These are phyloP conservation scores for Salvia miltiorrhiza DNA, from an alignment of 257 asterid genomes.

Conservation along the genomic window DNA sequence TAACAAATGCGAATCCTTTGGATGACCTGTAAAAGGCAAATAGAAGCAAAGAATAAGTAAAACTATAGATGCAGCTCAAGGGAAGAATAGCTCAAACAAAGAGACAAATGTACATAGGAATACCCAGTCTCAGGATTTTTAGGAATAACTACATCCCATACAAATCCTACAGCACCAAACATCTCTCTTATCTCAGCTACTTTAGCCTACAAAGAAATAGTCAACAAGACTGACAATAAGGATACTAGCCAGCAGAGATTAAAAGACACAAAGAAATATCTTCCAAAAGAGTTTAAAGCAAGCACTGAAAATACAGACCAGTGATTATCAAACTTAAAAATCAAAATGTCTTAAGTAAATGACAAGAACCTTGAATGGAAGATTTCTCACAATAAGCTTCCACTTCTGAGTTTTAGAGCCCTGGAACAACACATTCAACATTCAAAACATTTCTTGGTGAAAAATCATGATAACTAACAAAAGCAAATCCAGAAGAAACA, in stretches of 20 bases:
- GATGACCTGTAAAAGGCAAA: conserved; percentile 50
- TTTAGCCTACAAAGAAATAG: conserved; percentile 56
- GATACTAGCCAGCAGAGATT: neutral
- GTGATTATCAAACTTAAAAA: conserved; percentile 2
- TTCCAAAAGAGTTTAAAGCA: conserved; percentile 1
- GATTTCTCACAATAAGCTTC: conserved; percentile 92
- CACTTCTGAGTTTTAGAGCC: conserved; percentile 92
- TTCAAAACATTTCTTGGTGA: neutral
- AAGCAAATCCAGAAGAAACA: no score
- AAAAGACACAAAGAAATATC: neutral
- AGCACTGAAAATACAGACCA: neutral
- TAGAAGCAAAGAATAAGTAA: conserved; percentile 17
- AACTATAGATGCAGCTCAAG: neutral
- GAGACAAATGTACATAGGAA: conserved; percentile 5
- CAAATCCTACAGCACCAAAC: conserved; percentile 75
- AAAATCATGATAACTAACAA: neutral
- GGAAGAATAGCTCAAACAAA: neutral
- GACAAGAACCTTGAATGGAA: conserved; percentile 78
- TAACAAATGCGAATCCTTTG: conserved; percentile 94
- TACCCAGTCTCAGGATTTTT: conserved; percentile 81
- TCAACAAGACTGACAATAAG: conserved; percentile 15
- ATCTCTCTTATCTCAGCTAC: conserved; percentile 65
- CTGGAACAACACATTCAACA: conserved; percentile 46
- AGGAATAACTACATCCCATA: conserved; percentile 94
- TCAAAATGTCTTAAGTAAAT: conserved; percentile 13